phyloP scores from a whole-genome alignment of 2,329 filamentous ascomycete species.

The Botrytis paeoniae region DNA sequence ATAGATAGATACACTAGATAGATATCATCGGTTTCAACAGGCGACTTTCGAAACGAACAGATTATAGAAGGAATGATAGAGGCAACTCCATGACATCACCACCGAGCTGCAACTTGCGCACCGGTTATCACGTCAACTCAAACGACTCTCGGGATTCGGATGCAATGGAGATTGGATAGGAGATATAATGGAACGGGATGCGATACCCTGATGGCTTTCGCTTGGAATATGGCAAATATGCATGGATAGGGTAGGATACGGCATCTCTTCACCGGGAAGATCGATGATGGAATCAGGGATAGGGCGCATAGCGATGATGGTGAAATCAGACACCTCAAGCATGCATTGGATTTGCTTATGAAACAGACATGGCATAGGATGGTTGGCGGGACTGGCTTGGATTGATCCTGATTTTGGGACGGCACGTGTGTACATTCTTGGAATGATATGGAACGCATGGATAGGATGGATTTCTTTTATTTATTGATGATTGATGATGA shows the following conservation, averaged over 20 bases:
- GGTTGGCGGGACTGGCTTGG: neutral
- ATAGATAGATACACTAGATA: constrained; percentile 14
- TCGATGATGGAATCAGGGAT: neutral
- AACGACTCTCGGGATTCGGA: neutral
- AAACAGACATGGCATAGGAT: neutral
- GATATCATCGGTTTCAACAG: constrained; percentile 3
- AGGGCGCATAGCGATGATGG: neutral
- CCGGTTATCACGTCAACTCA: neutral
- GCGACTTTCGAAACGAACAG: constrained; percentile 8
- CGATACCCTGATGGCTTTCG: neutral
- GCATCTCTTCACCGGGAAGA: constrained; percentile 6
- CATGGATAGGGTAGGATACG: neutral
- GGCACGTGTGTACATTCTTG: neutral
- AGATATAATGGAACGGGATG: neutral
- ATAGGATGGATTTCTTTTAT: neutral
- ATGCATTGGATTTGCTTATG: neutral
- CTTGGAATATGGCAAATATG: neutral
- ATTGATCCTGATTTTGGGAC: neutral
- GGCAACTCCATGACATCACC: neutral
- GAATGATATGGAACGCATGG: neutral
- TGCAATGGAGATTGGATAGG: neutral
- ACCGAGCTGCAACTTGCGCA: neutral
- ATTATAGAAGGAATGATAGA: neutral
- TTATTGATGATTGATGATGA: constrained; percentile 9
- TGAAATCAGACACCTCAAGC: neutral